These are phyloP conservation scores for Xerocomus spinulosus DNA, from an alignment of 768 basidiomycete genomes.

Conservation along the genomic window DNA sequence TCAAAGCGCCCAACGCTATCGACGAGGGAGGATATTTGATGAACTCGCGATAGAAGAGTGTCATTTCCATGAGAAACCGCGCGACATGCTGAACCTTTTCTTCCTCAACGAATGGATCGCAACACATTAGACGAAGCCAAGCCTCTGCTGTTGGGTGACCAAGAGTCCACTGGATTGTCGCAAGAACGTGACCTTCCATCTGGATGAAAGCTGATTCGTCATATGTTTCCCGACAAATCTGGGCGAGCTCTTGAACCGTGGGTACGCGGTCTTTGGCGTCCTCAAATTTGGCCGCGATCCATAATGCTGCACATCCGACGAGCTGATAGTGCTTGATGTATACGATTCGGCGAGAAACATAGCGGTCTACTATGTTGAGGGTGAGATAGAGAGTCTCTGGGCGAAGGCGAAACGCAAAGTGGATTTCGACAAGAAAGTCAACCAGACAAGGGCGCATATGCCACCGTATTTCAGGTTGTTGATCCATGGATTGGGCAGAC, in stretches of 20 bases:
- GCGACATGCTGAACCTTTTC: conserved; percentile 92
- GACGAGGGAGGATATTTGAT: conserved; percentile 79
- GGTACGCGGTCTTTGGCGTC: conserved; percentile 98
- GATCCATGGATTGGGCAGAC: conserved; percentile 95
- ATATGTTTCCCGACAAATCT: conserved; percentile 95
- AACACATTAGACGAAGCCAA: conserved; percentile 86
- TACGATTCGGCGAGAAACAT: conserved; percentile 96
- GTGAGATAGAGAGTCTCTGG: conserved; percentile 98
- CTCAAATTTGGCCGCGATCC: conserved; percentile 99
- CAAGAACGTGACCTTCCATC: conserved; percentile 97
- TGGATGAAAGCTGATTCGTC: conserved; percentile 97
- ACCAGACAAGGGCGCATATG: conserved; percentile 99
- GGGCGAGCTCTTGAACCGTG: conserved; percentile 87
- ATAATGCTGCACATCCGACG: conserved; percentile 95
- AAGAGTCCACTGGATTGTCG: conserved; percentile 93
- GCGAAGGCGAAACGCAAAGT: conserved; percentile 94
- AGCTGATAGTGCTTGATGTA: conserved; percentile 99
- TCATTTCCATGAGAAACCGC: conserved; percentile 98
- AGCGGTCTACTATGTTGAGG: conserved; percentile 98
- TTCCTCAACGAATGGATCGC: conserved; percentile 73
- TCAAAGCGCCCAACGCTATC: conserved; percentile 85
- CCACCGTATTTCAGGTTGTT: conserved; percentile 98
- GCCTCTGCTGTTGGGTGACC: conserved; percentile 98
- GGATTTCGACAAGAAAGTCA: conserved; percentile 98
- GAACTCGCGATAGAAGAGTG: conserved; percentile 96